A percentile compares a stretch with the other conserved stretches of the same genome.
These are phyloP conservation scores for Brachypodium distachyon DNA, from an alignment of 202 grass and related monocot species.

Conservation along the genomic window DNA sequence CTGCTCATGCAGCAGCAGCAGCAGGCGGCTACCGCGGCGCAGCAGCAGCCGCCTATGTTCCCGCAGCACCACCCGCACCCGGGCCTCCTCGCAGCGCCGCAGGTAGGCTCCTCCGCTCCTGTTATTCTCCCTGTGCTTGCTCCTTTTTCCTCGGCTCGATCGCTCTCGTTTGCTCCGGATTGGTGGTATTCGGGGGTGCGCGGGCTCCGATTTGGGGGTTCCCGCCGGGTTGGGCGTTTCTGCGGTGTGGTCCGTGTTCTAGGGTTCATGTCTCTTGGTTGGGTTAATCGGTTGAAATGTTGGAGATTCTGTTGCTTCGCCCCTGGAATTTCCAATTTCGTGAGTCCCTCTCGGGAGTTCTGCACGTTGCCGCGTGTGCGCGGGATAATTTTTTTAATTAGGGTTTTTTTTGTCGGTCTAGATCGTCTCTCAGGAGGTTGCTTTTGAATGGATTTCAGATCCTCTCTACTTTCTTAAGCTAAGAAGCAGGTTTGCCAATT, in stretches of 20 bases:
- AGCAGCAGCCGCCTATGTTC: slow-evolving; percentile 41
- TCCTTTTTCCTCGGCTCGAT: background rate
- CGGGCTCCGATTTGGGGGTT: background rate
- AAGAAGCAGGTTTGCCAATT: background rate
- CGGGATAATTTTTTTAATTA: background rate
- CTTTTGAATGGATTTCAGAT: background rate
- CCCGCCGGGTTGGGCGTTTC: background rate
- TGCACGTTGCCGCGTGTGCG: too few relatives aligned
- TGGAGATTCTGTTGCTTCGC: background rate
- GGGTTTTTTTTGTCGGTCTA: background rate
- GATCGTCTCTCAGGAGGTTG: background rate
- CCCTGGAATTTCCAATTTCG: background rate
- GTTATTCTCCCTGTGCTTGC: background rate
- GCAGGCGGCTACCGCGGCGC: background rate
- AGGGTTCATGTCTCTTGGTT: background rate
- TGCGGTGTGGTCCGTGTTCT: background rate
- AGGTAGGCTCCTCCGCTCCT: slow-evolving; percentile 23
- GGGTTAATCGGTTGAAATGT: background rate
- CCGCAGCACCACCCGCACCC: slow-evolving; percentile 54
- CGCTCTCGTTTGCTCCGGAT: background rate
- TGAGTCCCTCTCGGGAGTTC: background rate
- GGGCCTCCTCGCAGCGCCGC: slow-evolving; percentile 66
- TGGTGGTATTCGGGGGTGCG: background rate
- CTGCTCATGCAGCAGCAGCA: slow-evolving; percentile 65
- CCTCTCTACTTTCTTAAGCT: background rate